phyloP scores from a whole-genome alignment of 345 rosid genomes.

The Eucalyptus guilfoylei region DNA sequence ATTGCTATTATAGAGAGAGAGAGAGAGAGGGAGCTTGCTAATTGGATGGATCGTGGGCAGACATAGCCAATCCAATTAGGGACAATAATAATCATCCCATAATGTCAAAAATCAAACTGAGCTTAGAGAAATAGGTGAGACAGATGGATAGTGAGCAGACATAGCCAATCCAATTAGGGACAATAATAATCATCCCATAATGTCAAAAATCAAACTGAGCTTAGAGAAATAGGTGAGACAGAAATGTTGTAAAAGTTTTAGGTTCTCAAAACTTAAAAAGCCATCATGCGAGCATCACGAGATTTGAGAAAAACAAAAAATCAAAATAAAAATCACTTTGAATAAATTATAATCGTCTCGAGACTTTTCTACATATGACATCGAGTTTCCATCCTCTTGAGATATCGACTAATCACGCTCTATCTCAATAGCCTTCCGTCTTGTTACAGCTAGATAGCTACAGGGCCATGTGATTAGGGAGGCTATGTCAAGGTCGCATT shows the following conservation, averaged over 20 bases:
- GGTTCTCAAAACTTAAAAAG: neutral
- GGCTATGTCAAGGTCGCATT: neutral
- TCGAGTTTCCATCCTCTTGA: neutral
- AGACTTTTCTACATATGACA: neutral
- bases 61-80: neutral
- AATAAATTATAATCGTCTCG: neutral
- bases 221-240: neutral
- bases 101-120: neutral
- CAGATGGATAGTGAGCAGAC: neutral
- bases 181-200: neutral
- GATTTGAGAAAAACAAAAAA: neutral
- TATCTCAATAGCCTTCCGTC: neutral
- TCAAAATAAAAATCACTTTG: neutral
- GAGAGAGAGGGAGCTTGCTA: neutral
- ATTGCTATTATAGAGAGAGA: neutral
- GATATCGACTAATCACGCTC: neutral
- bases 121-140: neutral
- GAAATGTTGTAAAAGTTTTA: neutral
- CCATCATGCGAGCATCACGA: accelerated
- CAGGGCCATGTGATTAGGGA: neutral
- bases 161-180: neutral
- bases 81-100: neutral
- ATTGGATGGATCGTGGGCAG: neutral
- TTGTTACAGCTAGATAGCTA: neutral
- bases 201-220: neutral